Evolutionary conservation across 1,284 basidiomycete genomes (phyloP).

Genomic region (Sparassis latifolia): DNA sequence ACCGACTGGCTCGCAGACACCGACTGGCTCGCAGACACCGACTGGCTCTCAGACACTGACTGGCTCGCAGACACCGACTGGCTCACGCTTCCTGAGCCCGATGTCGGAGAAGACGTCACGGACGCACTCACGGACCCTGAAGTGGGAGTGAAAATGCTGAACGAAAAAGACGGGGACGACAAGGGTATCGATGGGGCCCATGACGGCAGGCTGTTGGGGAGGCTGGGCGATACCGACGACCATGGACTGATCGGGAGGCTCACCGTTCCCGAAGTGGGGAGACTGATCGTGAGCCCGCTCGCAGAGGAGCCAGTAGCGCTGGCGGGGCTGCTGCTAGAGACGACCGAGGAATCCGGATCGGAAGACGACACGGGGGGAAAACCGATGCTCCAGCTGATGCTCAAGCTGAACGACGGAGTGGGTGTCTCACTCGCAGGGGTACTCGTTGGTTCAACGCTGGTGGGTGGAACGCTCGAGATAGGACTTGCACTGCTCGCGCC

Average conservation of each 20-base stretch:
- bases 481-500: neutral
- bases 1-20: too few species aligned
- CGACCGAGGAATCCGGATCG: neutral
- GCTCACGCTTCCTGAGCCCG: neutral
- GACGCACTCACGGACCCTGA: constrained; percentile 2
- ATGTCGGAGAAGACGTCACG: neutral
- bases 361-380: too few species aligned
- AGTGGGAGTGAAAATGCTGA: neutral
- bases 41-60: neutral
- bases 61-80: neutral
- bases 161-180: too few species aligned
- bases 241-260: too few species aligned
- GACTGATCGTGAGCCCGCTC: too few species aligned
- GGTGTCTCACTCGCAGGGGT: neutral
- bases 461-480: neutral
- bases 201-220: too few species aligned
- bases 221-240: neutral
- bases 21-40: too few species aligned
- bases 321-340: neutral
- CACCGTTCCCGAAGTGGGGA: too few species aligned
- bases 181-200: too few species aligned
- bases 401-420: too few species aligned
- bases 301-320: neutral
- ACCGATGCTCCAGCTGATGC: too few species aligned
- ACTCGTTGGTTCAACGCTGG: neutral